These are phyloP conservation scores for Clarireedia homoeocarpa DNA, from an alignment of 2,329 filamentous ascomycete species.

Conservation along the genomic window DNA sequence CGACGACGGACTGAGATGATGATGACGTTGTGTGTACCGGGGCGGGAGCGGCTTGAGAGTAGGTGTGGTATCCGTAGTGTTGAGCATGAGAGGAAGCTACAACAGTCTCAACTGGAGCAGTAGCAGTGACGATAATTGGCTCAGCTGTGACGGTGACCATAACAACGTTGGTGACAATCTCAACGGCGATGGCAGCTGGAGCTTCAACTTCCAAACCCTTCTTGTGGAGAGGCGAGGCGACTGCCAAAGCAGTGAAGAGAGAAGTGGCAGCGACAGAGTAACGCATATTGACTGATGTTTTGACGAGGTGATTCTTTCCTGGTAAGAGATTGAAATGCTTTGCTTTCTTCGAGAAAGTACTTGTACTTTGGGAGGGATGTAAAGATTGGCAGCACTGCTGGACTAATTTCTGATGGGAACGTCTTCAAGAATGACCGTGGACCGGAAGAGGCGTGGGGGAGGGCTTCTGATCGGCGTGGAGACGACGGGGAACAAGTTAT, in stretches of 20 bases:
- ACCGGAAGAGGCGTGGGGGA: background rate
- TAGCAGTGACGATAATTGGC: constrained; percentile 5
- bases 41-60: constrained; percentile 3
- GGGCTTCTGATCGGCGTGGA: background rate
- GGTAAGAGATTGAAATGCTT: constrained; percentile 1
- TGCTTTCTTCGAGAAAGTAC: constrained; percentile 22
- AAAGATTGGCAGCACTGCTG: constrained; percentile 27
- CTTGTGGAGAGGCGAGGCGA: constrained; percentile 29
- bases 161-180: constrained; percentile 30
- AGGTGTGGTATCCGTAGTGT: constrained; percentile 3
- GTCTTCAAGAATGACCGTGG: constrained; percentile 9
- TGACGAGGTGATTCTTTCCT: constrained; percentile 2
- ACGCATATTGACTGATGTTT: constrained; percentile 32
- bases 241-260: constrained; percentile 29
- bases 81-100: constrained; percentile 4
- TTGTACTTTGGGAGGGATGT: constrained; percentile 11
- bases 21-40: background rate
- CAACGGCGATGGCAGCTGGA: constrained; percentile 10
- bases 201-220: constrained; percentile 11
- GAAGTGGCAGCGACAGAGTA: constrained; percentile 32
- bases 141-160: constrained; percentile 32
- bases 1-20: constrained; percentile 1
- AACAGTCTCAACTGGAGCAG: background rate
- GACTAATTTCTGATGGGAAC: constrained; percentile 22
- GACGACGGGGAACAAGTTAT: background rate